Percentiles rank a stretch among this genome's conserved stretches.
Evolutionary conservation across 441 rosid species (phyloP).

Genomic region (Arabidopsis lyrata): DNA sequence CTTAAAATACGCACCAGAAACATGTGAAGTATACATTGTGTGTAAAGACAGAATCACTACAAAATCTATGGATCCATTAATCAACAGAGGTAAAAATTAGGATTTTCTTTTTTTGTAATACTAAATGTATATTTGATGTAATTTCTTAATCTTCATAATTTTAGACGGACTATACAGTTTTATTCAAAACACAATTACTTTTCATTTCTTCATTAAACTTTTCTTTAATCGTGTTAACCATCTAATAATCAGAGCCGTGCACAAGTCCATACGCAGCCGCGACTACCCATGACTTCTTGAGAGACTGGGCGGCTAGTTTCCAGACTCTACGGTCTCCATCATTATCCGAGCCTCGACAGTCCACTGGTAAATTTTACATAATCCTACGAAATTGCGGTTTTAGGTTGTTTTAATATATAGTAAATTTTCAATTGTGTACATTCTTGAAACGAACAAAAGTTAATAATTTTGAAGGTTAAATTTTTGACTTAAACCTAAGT

Average conservation of each 20-base stretch:
- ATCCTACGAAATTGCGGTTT: no score
- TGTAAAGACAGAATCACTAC: slow-evolving; percentile 48
- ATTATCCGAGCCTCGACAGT: slow-evolving; percentile 12
- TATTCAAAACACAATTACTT: no score
- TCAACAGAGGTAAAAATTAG: slow-evolving; percentile 25
- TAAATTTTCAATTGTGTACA: background rate
- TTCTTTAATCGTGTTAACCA: background rate
- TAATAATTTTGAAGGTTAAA: background rate
- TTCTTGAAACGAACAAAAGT: background rate
- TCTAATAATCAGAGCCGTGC: slow-evolving; percentile 26
- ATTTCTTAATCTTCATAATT: no score
- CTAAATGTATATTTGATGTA: no score
- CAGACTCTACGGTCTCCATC: slow-evolving; percentile 30
- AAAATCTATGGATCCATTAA: slow-evolving; percentile 44
- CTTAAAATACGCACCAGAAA: slow-evolving; percentile 43
- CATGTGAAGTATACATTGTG: slow-evolving; percentile 45
- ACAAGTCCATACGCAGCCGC: slow-evolving; percentile 30
- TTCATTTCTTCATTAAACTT: background rate
- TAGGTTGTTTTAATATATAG: no score
- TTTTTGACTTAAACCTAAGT: background rate
- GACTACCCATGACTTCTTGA: slow-evolving; percentile 19
- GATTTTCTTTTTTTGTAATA: background rate
- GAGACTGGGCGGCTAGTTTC: slow-evolving; percentile 38
- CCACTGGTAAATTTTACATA: slow-evolving; percentile 21
- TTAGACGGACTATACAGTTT: no score